Conservation (phyloP, 257 asterid species). For the Galeopsis tetrahit region DNA sequence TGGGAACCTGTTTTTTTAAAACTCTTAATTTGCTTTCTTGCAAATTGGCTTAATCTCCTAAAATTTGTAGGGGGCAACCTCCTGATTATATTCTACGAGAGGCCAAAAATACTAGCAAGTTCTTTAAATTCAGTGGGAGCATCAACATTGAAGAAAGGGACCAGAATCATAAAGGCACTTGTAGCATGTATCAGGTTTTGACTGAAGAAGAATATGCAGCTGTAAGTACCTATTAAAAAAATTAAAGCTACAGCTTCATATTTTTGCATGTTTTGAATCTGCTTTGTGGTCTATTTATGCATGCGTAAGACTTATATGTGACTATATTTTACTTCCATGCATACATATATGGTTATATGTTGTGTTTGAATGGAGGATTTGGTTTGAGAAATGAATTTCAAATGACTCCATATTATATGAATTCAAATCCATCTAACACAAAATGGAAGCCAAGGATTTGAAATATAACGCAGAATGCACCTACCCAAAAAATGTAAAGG, state of each 20-base stretch:
- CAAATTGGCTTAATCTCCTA: slow-evolving; percentile 37
- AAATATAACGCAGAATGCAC: not conserved
- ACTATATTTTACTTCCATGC: not conserved
- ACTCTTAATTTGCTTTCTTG: slow-evolving; percentile 39
- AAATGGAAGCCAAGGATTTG: slow-evolving; percentile 11
- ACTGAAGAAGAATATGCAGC: slow-evolving; percentile 91
- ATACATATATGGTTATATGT: not conserved
- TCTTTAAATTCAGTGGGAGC: slow-evolving; percentile 85
- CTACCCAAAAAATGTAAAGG: not conserved
- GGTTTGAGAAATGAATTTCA: slow-evolving; percentile 14
- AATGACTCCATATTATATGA: not conserved
- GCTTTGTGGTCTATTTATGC: slow-evolving; percentile 1
- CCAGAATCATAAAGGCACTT: slow-evolving; percentile 53
- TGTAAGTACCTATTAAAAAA: slow-evolving; percentile 61
- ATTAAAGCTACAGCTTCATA: slow-evolving; percentile 22
- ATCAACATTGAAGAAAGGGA: slow-evolving; percentile 67
- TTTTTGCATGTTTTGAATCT: slow-evolving; percentile 11
- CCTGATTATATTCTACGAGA: slow-evolving; percentile 87
- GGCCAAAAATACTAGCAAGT: slow-evolving; percentile 89
- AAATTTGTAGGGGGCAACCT: slow-evolving; percentile 80
- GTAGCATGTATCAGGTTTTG: slow-evolving; percentile 74
- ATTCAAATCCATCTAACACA: slow-evolving; percentile 6
- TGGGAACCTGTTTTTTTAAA: slow-evolving; percentile 30
- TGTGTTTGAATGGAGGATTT: not conserved
- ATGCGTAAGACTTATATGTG: not conserved